A percentile compares a stretch with the other conserved stretches of the same genome.
Evolutionary conservation across 495 filamentous ascomycete species (phyloP).

Genomic region (Podospora pseudocomata): DNA sequence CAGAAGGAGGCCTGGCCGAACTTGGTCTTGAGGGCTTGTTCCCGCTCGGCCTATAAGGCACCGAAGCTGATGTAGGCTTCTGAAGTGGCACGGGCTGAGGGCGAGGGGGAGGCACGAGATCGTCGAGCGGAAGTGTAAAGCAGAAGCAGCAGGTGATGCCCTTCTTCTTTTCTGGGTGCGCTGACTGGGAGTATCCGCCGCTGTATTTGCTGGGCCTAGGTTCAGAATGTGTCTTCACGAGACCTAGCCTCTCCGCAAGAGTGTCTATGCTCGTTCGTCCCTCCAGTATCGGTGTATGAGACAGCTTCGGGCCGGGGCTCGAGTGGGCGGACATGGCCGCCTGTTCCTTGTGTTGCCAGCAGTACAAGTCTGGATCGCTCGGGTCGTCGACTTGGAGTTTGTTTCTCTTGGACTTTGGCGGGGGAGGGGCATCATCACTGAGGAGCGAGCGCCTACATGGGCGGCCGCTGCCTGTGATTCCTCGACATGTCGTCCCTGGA

Average conservation of each 20-base stretch:
- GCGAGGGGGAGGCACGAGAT: slow-evolving; percentile 33
- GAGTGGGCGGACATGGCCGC: slow-evolving; percentile 48
- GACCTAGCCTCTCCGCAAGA: slow-evolving; percentile 70
- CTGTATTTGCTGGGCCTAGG: slow-evolving; percentile 25
- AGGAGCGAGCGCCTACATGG: slow-evolving; percentile 71
- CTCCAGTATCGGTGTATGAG: slow-evolving; percentile 41
- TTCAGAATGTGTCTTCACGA: slow-evolving; percentile 44
- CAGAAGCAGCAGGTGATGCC: slow-evolving; percentile 43
- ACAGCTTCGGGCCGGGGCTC: slow-evolving; percentile 36
- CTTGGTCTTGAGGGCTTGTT: slow-evolving; percentile 28
- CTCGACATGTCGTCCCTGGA: slow-evolving; percentile 80
- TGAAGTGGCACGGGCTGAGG: slow-evolving; percentile 42
- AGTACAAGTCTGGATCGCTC: slow-evolving; percentile 56
- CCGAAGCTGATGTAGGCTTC: slow-evolving; percentile 26
- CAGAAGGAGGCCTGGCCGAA: slow-evolving; percentile 19
- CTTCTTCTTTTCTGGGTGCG: slow-evolving; percentile 34
- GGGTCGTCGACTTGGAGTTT: slow-evolving; percentile 50
- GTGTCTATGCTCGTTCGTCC: slow-evolving; percentile 77
- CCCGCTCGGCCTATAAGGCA: slow-evolving; percentile 20
- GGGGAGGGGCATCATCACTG: slow-evolving; percentile 28
- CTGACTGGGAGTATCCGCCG: slow-evolving; percentile 20
- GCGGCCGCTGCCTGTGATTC: slow-evolving; percentile 71
- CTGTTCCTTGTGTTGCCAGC: slow-evolving; percentile 94
- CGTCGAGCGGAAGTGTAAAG: slow-evolving; percentile 41
- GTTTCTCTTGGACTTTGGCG: slow-evolving; percentile 16